These are phyloP conservation scores for Phoenix dactylifera DNA, from an alignment of 176 grass and related monocot species.

Conservation along the genomic window DNA sequence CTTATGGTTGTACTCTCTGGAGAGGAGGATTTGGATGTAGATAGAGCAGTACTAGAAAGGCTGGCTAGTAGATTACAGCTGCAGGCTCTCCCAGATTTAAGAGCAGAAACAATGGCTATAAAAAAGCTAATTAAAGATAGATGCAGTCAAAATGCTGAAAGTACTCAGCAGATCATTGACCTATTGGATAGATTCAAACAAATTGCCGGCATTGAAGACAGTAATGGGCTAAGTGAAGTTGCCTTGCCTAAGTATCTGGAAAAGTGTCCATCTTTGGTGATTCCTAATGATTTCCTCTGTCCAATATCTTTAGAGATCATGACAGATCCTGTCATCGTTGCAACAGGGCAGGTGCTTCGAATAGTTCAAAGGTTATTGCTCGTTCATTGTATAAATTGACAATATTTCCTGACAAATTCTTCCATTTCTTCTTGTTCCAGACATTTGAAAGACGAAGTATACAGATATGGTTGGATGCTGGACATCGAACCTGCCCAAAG, in stretches of 20 bases:
- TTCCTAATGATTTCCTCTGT: slow-evolving; percentile 63
- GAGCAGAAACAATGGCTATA: slow-evolving; percentile 67
- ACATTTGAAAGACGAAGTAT: slow-evolving; percentile 58
- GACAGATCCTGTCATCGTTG: slow-evolving; percentile 59
- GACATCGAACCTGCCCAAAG: slow-evolving; percentile 59
- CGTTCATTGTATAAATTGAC: neutral
- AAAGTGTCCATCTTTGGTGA: slow-evolving; percentile 61
- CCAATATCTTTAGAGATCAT: slow-evolving; percentile 73
- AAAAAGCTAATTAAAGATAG: slow-evolving; percentile 57
- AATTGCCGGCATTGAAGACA: slow-evolving; percentile 44
- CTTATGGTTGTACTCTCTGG: slow-evolving; percentile 59
- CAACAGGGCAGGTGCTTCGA: slow-evolving; percentile 27
- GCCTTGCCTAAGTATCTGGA: slow-evolving; percentile 58
- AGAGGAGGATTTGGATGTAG: slow-evolving; percentile 38
- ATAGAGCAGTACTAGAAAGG: slow-evolving; percentile 52
- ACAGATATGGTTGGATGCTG: slow-evolving; percentile 53
- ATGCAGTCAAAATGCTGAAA: slow-evolving; percentile 33
- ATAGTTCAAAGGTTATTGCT: neutral
- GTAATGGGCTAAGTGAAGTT: slow-evolving; percentile 45
- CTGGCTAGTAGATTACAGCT: slow-evolving; percentile 58
- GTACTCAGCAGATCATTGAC: slow-evolving; percentile 44
- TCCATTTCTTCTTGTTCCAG: slow-evolving; percentile 18
- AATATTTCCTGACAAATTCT: neutral
- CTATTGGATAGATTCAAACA: slow-evolving; percentile 48
- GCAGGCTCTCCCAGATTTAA: slow-evolving; percentile 40